Evolutionary conservation across 805 yeast species (phyloP).

Genomic region (Soucietia sequanensis): DNA sequence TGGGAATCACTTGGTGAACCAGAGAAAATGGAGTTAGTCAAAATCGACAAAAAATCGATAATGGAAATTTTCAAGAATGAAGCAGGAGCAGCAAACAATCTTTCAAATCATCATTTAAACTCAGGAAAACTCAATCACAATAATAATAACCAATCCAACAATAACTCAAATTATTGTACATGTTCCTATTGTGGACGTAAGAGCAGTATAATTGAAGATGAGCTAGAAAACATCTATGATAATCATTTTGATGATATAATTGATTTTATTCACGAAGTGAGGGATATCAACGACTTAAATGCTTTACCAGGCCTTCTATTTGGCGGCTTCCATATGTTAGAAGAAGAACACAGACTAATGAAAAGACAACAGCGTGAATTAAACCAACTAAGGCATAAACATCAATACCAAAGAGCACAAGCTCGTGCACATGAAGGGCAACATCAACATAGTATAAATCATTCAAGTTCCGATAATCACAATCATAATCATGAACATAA

Average conservation of each 20-base stretch:
- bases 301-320: constrained; percentile 35
- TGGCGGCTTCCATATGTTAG: constrained; percentile 36
- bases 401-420: constrained; percentile 1
- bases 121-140: constrained; percentile 2
- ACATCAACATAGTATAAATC: neutral
- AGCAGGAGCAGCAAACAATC: constrained; percentile 11
- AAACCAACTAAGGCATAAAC: constrained; percentile 8
- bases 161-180: constrained; percentile 44
- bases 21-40: constrained; percentile 59
- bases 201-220: constrained; percentile 68
- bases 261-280: constrained; percentile 37
- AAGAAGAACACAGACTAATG: constrained; percentile 29
- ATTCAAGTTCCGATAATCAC: neutral
- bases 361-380: constrained; percentile 21
- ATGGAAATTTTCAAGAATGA: constrained; percentile 58
- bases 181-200: constrained; percentile 80
- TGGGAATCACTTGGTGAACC: constrained; percentile 68
- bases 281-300: constrained; percentile 35
- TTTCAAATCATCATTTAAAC: constrained; percentile 6
- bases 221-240: constrained; percentile 70
- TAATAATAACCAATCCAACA: constrained; percentile 44
- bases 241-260: constrained; percentile 54
- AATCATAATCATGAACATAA: constrained; percentile 5
- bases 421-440: neutral
- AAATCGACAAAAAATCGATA: constrained; percentile 68